phyloP scores from a whole-genome alignment of 352 stramenopile genomes.

The Phytophthora chlamydospora region DNA sequence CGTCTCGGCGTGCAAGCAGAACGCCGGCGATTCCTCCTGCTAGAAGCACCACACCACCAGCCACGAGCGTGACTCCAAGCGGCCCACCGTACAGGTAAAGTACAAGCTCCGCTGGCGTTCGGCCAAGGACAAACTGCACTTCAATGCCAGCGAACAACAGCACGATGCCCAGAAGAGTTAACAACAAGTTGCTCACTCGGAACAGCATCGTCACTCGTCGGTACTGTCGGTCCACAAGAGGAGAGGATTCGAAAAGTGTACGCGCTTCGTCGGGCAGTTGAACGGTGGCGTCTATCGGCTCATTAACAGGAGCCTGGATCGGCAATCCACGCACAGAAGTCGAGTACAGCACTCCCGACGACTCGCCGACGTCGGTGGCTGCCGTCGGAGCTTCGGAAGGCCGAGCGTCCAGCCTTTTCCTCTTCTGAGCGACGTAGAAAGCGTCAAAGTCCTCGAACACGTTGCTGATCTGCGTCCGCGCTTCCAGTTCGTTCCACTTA shows the following conservation, averaged over 20 bases:
- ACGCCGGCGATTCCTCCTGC: constrained; percentile 34
- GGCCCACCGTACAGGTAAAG: constrained; percentile 53
- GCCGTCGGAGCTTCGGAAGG: constrained; percentile 25
- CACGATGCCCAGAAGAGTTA: constrained; percentile 48
- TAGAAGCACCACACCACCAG: constrained; percentile 34
- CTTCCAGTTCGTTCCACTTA: constrained; percentile 69
- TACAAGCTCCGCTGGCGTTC: constrained; percentile 56
- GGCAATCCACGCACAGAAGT: constrained; percentile 14
- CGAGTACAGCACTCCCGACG: constrained; percentile 8
- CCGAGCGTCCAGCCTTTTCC: constrained; percentile 35
- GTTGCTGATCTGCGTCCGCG: constrained; percentile 35
- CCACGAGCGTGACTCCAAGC: constrained; percentile 37
- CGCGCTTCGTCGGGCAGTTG: constrained; percentile 49
- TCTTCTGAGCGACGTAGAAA: constrained; percentile 43
- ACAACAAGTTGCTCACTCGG: constrained; percentile 37
- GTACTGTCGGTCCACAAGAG: constrained; percentile 44
- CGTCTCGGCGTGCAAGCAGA: constrained; percentile 26
- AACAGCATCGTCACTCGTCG: constrained; percentile 36
- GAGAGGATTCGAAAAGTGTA: constrained; percentile 54
- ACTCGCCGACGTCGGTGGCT: constrained; percentile 22
- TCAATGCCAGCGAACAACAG: constrained; percentile 56
- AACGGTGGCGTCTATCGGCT: constrained; percentile 22
- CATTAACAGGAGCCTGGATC: not conserved
- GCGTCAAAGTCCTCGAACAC: constrained; percentile 60
- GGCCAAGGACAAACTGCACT: constrained; percentile 57